Conservation (phyloP, 345 rosid genomes). For the Pistacia integerrima region DNA sequence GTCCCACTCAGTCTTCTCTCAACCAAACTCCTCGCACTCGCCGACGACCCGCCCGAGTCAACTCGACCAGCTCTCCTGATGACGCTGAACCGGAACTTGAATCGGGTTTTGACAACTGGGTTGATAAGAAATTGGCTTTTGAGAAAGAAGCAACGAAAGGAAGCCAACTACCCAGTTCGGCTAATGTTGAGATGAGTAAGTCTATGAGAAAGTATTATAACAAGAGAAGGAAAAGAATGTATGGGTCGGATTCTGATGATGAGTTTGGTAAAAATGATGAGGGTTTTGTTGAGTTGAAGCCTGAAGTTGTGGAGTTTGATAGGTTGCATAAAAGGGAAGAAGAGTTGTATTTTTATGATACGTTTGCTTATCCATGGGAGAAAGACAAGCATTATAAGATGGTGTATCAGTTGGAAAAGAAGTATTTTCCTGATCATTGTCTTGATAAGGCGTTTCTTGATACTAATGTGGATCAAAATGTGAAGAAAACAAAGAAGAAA, state of each 20-base stretch:
- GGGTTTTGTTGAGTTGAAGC: constrained; percentile 82
- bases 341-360: constrained; percentile 79
- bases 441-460: constrained; percentile 88
- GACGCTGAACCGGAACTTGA: constrained; percentile 41
- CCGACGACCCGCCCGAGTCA: constrained; percentile 39
- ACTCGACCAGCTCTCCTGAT: constrained; percentile 25
- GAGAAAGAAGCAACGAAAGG: constrained; percentile 40
- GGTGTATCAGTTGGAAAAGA: constrained; percentile 97
- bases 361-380: constrained; percentile 95
- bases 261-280: constrained; percentile 55
- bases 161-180: constrained; percentile 24
- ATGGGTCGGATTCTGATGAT: constrained; percentile 92
- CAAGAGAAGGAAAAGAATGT: constrained; percentile 80
- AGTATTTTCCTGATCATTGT: constrained; percentile 86
- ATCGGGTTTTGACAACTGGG: constrained; percentile 75
- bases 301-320: constrained; percentile 74
- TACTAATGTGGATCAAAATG: constrained; percentile 31
- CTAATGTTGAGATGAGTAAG: constrained; percentile 63
- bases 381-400: constrained; percentile 94
- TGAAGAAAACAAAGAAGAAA: constrained; percentile 33
- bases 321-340: constrained; percentile 90
- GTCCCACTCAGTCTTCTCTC: constrained; percentile 58
- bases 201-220: constrained; percentile 84
- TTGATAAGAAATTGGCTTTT: constrained; percentile 57
- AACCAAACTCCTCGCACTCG: constrained; percentile 32